Evolutionary conservation across 768 basidiomycete species (phyloP), one percentile per base, ranked within the genome.

Genomic region (Podaxis carcinomalis): DNA sequence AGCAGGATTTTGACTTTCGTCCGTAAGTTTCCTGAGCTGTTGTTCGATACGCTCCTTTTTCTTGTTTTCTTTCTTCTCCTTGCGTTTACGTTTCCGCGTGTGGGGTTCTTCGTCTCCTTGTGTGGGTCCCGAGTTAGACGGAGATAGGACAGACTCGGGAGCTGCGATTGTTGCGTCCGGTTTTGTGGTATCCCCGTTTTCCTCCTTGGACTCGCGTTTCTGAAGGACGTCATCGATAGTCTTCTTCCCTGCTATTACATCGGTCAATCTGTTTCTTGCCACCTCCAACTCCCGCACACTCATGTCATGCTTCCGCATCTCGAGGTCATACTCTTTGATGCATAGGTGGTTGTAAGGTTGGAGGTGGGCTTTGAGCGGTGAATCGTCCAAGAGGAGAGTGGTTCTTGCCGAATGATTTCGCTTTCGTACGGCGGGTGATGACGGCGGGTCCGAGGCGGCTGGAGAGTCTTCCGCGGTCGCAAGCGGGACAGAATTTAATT

Each of bases 271-370:
- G 28, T 40, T 28, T 35, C 61, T 50, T 27, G 50, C 57, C 11
- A 62, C 61, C 27, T 49, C 60, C 27, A 60, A 47, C 36, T 66
- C 65, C 40, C 63, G 59, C n/a, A 70, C 63, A 3, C 65, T 61
- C 10, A 75, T 44, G 61, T 76, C 75, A 5, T 51, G 51, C n/a
- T 50, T 62, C 10, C 87, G 80, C 68, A 73, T 74, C 7, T 72
- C 65, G 1, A 70, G 74, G 13, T 78, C 75, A 68, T 92, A 93
- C 68, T 92, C 91, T 9, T 74, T 78, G 64, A 93, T 80, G 67
- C 88, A 90, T 21, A 93, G 73, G 68, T 94, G 92, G 68, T 91
- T 94, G 75, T 83, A 89, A 0, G 92, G 92, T 68, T 94, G 92
- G 14, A 88, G 75, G 28, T 75, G 79, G 0, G 81, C 83, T 64